phyloP scores from a whole-genome alignment of 768 basidiomycete genomes.

The Hygrocybe coccinea region DNA sequence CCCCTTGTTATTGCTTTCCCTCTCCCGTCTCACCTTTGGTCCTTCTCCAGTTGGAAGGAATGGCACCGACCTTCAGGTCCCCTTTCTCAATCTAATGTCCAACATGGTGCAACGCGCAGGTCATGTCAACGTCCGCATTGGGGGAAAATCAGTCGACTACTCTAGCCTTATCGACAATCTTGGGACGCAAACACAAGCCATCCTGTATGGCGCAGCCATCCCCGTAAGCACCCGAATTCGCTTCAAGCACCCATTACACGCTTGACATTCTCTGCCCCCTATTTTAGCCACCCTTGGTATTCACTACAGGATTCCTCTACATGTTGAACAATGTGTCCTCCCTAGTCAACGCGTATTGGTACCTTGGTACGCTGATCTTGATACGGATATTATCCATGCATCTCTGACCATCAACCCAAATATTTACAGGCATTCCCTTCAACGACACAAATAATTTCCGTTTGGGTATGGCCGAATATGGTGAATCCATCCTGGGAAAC shows the following conservation, averaged over 20 bases:
- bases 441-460: constrained; percentile 55
- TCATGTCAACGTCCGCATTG: constrained; percentile 51
- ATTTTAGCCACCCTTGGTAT: constrained; percentile 60
- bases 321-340: constrained; percentile 56
- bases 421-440: constrained; percentile 48
- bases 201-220: constrained; percentile 23
- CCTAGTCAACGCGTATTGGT: constrained; percentile 62
- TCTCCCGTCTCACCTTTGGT: constrained; percentile 1
- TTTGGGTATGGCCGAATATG: constrained; percentile 50
- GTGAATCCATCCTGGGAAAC: constrained; percentile 58
- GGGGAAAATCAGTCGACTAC: constrained; percentile 65
- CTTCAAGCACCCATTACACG: neutral
- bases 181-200: constrained; percentile 42
- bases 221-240: constrained; percentile 23
- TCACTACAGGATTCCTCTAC: constrained; percentile 62
- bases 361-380: constrained; percentile 37
- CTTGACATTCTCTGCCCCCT: constrained; percentile 32
- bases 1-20: neutral
- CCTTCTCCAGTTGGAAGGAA: constrained; percentile 46
- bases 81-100: constrained; percentile 64
- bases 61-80: constrained; percentile 44
- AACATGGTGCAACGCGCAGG: constrained; percentile 55
- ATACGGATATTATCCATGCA: neutral
- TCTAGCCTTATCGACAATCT: constrained; percentile 40
- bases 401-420: neutral